Percentiles rank a stretch among this genome's conserved stretches.
These are phyloP conservation scores for Salvia miltiorrhiza DNA, from an alignment of 257 asterid species.

Conservation along the genomic window DNA sequence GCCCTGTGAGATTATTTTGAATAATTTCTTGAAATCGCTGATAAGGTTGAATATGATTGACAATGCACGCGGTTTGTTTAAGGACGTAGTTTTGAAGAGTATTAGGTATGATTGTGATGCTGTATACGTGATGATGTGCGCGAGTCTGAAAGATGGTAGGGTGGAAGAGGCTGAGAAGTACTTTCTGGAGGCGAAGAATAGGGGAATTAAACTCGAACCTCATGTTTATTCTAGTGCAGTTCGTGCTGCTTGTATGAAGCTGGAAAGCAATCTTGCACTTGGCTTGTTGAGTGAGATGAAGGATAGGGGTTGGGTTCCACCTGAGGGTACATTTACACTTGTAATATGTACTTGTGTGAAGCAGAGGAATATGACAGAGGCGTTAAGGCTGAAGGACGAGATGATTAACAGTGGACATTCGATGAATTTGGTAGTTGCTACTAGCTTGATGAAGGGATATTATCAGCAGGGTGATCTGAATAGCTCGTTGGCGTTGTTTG, in stretches of 20 bases:
- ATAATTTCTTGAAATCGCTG: conserved; percentile 44
- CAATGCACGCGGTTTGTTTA: conserved; percentile 44
- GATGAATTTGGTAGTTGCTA: conserved; percentile 69
- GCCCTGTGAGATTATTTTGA: conserved; percentile 34
- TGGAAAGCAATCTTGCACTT: conserved; percentile 34
- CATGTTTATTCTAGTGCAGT: conserved; percentile 49
- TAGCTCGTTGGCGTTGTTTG: conserved; percentile 59
- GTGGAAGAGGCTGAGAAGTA: conserved; percentile 50
- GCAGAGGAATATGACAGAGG: conserved; percentile 57
- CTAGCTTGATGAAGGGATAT: conserved; percentile 84
- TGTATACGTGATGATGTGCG: conserved; percentile 62
- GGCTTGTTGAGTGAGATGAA: conserved; percentile 70
- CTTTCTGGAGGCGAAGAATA: conserved; percentile 50
- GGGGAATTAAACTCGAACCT: conserved; percentile 46
- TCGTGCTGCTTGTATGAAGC: conserved; percentile 51
- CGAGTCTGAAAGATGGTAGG: conserved; percentile 49
- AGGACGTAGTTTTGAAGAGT: conserved; percentile 35
- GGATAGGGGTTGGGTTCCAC: conserved; percentile 62
- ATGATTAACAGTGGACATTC: conserved; percentile 60
- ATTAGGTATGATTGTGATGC: conserved; percentile 44
- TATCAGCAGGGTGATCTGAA: conserved; percentile 54
- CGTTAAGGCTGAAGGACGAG: conserved; percentile 67
- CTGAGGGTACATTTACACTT: conserved; percentile 49
- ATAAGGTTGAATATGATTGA: conserved; percentile 40
- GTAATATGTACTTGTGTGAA: conserved; percentile 59